Evolutionary conservation across 23 red algal genomes (phyloP), one percentile per base, ranked within the genome.

Genomic region (Agarophyton chilense): DNA sequence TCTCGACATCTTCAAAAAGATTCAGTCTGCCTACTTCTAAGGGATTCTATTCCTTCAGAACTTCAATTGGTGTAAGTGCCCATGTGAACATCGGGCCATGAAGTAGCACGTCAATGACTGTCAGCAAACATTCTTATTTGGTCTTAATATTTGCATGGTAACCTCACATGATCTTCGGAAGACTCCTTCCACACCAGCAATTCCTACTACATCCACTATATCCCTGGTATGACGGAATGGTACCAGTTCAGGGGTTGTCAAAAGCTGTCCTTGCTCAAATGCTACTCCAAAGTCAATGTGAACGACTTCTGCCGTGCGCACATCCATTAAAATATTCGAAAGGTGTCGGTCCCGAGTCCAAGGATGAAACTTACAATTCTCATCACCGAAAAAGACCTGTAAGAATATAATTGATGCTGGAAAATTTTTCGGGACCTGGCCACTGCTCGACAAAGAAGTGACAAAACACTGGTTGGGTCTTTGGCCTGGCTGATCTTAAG

Each of bases 251-350:
- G 97, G 97, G 32, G 79, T 87, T 26, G 85, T 68, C 31, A 95
- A 72, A 35, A 89, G 88, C 91, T 94, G 94, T 55, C 92, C 97
- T 62, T 84, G 79, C 40, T 99, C 97, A 79, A 99, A 99, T 52
- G 92, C 81, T 44, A 95, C 81, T 31, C 97, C 97, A 57, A 95
- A 91, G 74, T 99, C 97, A 52, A 99, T 99, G 52, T 99, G 97
- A 32, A 99, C 91, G 1, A 99, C 34, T 79, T 96, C 88, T 42
- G 78, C 97, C 11, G 97, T 94, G 33, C 53, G 63, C 19, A 78
- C 34, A 53, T 95, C 93, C 67, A 99, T 62, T n/a, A 99, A 80
- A 50, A 99, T 92, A 67, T 99, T 99, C 8, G 86, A 92, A 35
- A 90, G 68, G 60, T 99, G 97, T 44, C 97, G 90, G 71, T 99